Conservation (phyloP, 441 rosid genomes). For the Dalechampia spathulata region DNA sequence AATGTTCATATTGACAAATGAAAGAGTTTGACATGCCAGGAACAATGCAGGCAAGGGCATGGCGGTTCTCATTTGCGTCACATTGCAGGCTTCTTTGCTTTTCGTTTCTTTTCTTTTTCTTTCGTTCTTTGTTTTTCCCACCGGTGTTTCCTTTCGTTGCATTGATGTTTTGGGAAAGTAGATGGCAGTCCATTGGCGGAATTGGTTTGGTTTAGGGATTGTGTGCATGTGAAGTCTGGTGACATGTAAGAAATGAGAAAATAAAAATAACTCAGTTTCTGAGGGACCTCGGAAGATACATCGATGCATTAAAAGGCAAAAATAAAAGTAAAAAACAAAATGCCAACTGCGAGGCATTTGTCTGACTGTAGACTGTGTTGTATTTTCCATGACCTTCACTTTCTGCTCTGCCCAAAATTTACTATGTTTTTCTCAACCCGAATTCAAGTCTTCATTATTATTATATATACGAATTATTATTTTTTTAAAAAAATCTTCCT, state of each 20-base stretch:
- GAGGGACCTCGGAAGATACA: slow-evolving; percentile 27
- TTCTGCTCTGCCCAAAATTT: slow-evolving; percentile 9
- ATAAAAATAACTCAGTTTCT: slow-evolving; percentile 17
- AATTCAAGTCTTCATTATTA: too few relatives aligned
- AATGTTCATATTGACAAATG: too few relatives aligned
- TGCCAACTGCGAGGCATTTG: slow-evolving; percentile 30
- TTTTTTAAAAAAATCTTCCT: too few relatives aligned
- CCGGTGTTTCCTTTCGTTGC: slow-evolving; percentile 17
- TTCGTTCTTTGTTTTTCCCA: slow-evolving; percentile 12
- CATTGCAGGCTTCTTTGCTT: too few relatives aligned
- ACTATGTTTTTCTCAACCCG: not conserved
- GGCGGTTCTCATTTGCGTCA: too few relatives aligned
- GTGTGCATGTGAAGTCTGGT: slow-evolving; percentile 11
- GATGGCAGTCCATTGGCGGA: not conserved
- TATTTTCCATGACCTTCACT: slow-evolving; percentile 2
- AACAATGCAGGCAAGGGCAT: too few relatives aligned
- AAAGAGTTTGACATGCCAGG: too few relatives aligned
- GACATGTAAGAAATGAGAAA: not conserved
- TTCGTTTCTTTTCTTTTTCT: slow-evolving; percentile 15
- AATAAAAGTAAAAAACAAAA: slow-evolving; percentile 13
- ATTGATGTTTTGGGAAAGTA: slow-evolving; percentile 7
- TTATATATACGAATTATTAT: too few relatives aligned
- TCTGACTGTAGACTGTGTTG: slow-evolving; percentile 15
- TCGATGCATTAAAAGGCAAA: slow-evolving; percentile 21
- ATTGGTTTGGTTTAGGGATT: not conserved